Evolutionary conservation across 2,329 filamentous ascomycete species (phyloP), one percentile per base, ranked within the genome.

Genomic region (Calonectria leucothoes): DNA sequence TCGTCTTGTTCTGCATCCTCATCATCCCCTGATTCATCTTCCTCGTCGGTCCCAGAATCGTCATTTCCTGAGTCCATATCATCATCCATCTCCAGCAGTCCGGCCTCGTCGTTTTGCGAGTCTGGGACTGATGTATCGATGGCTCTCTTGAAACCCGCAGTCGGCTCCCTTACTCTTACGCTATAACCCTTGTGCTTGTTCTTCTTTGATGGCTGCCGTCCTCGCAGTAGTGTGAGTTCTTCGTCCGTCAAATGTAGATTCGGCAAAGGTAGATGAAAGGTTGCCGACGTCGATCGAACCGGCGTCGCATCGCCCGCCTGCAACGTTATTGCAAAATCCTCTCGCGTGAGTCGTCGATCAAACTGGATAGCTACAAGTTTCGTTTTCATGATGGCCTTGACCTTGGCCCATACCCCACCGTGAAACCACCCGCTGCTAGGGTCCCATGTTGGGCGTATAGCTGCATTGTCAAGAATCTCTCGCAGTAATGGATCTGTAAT

Each of bases 301-400:
- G 84, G 83, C 15, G 83, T 86, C 70, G 79, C 72, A 59, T 85
- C 84, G 6, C 84, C 83, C 14, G 80, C 80, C 33, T 82, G 77
- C 0, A 86, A 69, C 0, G 84, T 86, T 20, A 81, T 74, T 0
- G 80, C 78, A 71, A 86, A 86, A 65, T 86, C 84, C 39, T 79
- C 72, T n/a, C 78, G 77, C 1, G 85, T 86, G 0, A 92, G 83
- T 20, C 85, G 84, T 31, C 90, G 87, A 11, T 88, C 87, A 57
- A 90, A 90, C 25, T 91, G 88, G 59, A 95, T 90, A 1, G 91
- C 90, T 14, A 92, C 88, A 80, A 98, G 92, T 85, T 98, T 98
- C 63, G 93, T 92, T 81, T 95, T 95, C 93, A 98, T 96, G 76
- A 98, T 93, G 3, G 94, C 92, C 79, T 96, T 95, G 55, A 93